Base-by-base conservation (phyloP, 2,329 filamentous ascomycete genomes). In the Zasmidium angulare region DNA sequence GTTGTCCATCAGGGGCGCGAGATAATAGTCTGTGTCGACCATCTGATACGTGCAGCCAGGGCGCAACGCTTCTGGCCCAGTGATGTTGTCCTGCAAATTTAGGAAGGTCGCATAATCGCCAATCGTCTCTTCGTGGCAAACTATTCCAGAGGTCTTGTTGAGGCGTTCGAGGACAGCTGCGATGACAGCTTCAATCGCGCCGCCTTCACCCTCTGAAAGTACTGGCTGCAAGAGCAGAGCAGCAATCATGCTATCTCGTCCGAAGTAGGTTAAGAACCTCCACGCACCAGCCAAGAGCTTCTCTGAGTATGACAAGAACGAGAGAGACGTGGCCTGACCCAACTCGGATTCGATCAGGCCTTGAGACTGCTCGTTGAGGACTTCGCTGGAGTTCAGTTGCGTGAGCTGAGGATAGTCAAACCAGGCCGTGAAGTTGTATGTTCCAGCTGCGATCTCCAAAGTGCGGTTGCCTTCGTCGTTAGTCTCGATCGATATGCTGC, bases 201-300 rank as follows among this genome's bases (percentile, higher is more conserved):
- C 79, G 0, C 75, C 80, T 40, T 83, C 74, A 0, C 83, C 84
- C 47, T 79, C 75, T 53, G 82, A 86, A 1, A 89, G 74, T 0
- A 88, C 77, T 0, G 83, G 79, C 58, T 85, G 80, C 26, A 88
- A 74, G 0, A 89, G 74, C 0, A 88, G 77, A 14, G 82, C 75
- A 1, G 83, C 78, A 43, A 89, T 86, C 78, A 88, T 85, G 61
- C 81, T 85, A 66, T 89, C 86, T 11, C 86, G 80, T 0, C 85
- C 86, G 72, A 89, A 88, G 66, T 88, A 89, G 0, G 86, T 88
- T 48, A 89, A 71, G 64, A 88, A 89, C 1, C 85, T 76, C 86
- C 85, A 89, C 2, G 83, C 84, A 11, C 86, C 86, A 1, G 86
- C 86, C 1, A 87, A 75, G 0, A 89, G 75, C 63, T 88, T 89